Evolutionary conservation across 805 yeast species (phyloP).

Genomic region (Candida saitoana): DNA sequence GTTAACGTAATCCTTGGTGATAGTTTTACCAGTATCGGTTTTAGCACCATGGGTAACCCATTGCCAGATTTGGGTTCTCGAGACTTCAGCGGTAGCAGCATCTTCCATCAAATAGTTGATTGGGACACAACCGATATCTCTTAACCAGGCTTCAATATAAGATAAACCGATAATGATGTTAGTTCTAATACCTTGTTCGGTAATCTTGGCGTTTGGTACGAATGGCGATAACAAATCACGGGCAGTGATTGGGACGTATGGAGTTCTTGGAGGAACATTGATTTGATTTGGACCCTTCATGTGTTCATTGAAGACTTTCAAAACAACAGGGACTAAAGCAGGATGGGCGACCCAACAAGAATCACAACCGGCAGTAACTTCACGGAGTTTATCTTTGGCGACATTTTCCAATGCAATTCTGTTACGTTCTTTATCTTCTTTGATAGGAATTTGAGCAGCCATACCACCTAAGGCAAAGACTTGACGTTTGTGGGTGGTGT

Average conservation of each 20-base stretch:
- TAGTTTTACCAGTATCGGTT: constrained; percentile 53
- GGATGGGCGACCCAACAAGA: constrained; percentile 92
- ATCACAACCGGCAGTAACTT: constrained; percentile 76
- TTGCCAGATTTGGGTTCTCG: constrained; percentile 76
- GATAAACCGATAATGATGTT: constrained; percentile 73
- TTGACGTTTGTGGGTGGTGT: constrained; percentile 71
- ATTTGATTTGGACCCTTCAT: constrained; percentile 85
- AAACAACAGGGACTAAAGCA: constrained; percentile 69
- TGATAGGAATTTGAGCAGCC: constrained; percentile 86
- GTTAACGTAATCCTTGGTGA: constrained; percentile 58
- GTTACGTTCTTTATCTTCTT: constrained; percentile 62
- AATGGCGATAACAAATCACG: constrained; percentile 59
- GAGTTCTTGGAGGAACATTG: constrained; percentile 44
- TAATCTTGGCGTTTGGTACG: constrained; percentile 59
- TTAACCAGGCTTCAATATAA: constrained; percentile 82
- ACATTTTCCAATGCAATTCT: constrained; percentile 68
- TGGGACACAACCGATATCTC: constrained; percentile 83
- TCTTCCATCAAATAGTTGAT: constrained; percentile 84
- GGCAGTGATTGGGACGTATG: constrained; percentile 54
- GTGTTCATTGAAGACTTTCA: constrained; percentile 65
- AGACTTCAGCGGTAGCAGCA: constrained; percentile 87
- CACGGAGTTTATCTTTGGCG: constrained; percentile 69
- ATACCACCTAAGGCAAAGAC: constrained; percentile 89
- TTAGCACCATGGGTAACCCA: constrained; percentile 73
- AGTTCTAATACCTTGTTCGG: constrained; percentile 65